Base-by-base conservation (phyloP, 192 early-diverging fungal species). In the Podila clonocystis region DNA sequence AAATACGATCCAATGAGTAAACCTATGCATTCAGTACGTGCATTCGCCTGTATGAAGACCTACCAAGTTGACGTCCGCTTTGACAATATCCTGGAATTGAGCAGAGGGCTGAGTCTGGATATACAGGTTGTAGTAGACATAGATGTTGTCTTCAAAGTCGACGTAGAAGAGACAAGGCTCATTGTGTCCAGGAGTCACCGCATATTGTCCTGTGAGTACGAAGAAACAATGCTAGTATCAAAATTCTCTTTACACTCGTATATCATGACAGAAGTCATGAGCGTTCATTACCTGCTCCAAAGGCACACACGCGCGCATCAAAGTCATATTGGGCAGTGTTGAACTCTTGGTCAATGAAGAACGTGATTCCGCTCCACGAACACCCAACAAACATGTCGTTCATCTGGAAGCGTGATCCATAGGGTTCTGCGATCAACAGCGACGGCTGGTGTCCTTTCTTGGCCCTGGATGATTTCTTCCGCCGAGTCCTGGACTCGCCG, bases 91-190 rank as follows among this genome's bases (percentile, higher is more conserved):
- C 34, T 83, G 67, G 58, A 90, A 90, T 13, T 76, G 74, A 13
- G 59, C 57, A 0, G 85, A 71, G 0, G 87, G 85, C 36, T 82
- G 75, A 9, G 88, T 83, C 33, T 85, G 74, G 24, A 90, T 85
- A 24, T 74, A 78, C 11, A 90, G 55, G 69, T 90, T 86, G 65
- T 88, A 83, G 72, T 90, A 90, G 17, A 90, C 88, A 63, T 68
- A 88, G 20, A 90, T 88, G 29, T 88, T 86, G 61, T 90, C 88
- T 36, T 90, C 88, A 78, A 90, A 90, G 65, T 90, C 88, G 3
- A 90, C 88, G 62, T 90, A 90, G 31, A 90, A 85, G 30, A 90
- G 67, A 58, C 88, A 90, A 11, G 87, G 87, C 50, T 88, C 85
- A 31, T 90, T 90, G 34, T 82, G 65, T 11, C 83, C 82, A 11